Evolutionary conservation across 2,329 filamentous ascomycete genomes (phyloP).

Genomic region (Coniochaeta hoffmannii): DNA sequence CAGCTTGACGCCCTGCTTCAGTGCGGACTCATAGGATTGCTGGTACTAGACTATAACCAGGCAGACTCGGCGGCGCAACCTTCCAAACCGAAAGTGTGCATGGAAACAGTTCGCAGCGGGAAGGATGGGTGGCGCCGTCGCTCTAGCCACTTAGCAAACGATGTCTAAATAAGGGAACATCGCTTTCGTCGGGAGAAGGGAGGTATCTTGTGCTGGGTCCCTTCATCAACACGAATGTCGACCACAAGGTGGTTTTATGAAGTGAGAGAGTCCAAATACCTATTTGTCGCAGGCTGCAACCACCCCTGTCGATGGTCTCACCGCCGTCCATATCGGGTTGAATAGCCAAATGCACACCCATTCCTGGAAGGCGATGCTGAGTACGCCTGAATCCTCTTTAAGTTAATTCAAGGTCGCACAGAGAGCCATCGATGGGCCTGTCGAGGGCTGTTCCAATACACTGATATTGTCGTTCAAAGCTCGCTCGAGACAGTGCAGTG

Average conservation of each 20-base stretch:
- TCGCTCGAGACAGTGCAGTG: no score
- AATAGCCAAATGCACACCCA: no score
- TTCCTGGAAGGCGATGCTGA: no score
- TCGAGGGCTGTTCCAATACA: no score
- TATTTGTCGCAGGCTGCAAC: background rate
- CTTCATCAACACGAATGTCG: background rate
- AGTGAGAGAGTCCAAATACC: background rate
- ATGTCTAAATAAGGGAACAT: background rate
- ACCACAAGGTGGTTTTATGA: background rate
- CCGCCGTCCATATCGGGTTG: background rate
- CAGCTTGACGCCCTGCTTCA: background rate
- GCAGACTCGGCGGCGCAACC: background rate
- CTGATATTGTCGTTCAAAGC: no score
- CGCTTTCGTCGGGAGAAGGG: background rate
- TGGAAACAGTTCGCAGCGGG: background rate
- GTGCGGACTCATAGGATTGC: background rate
- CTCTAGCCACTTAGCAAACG: background rate
- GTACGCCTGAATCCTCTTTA: no score
- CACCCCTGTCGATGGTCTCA: background rate
- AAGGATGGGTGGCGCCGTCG: background rate
- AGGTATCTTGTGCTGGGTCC: background rate
- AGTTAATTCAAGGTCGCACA: no score
- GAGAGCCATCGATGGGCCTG: no score
- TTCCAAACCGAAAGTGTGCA: background rate
- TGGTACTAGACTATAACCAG: background rate